Base-by-base conservation (phyloP, 2,329 filamentous ascomycete species). In the Pseudogymnoascus sp. region DNA sequence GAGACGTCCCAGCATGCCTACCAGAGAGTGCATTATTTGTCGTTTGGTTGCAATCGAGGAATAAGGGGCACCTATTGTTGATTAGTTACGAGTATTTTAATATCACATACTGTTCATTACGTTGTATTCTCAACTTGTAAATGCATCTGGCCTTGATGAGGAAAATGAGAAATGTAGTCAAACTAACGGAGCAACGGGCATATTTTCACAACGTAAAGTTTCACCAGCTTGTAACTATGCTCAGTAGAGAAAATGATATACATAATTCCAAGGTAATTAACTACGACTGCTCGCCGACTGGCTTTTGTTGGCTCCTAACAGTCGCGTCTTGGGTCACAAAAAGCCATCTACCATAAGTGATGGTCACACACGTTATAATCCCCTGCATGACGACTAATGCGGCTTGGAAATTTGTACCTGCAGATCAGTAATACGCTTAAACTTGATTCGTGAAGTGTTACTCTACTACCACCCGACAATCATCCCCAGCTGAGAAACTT, bases 351-450 rank as follows among this genome's bases (percentile, higher is more conserved):
- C 21, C 50, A 10, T 16, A 56, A 56, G 28, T 56, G 50, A 56
- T 34, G 28, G n/a, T 34, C 50, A 56, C 7, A 56, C 34, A 34
- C 10, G 11, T 25, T 31, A 11, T 28, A 18, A 56, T 12, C 50
- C 46, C 50, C 50, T 56, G 50, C 28, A 56, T 34, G 50, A 12
- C 50, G 28, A 56, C 50, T 56, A 56, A 56, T 56, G 50, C n/a
- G 50, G 50, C 28, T 7, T 34, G 50, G 14, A 56, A 34, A 34
- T 56, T 18, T 16, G 50, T 56, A 34, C 50, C 50, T 56, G 50
- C 28, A 56, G n/a, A 2, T 34, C 28, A 34, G 50, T 56, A 56
- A 34, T 34, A 34, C 50, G 50, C 50, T 34, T 56, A 56, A 56
- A 56, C 50, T 56, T 56, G 50, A 34, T 56, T 56, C 5, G 50